These are phyloP conservation scores for Microbotryum scabiosae DNA, from an alignment of 1,284 basidiomycete species.

Conservation along the genomic window DNA sequence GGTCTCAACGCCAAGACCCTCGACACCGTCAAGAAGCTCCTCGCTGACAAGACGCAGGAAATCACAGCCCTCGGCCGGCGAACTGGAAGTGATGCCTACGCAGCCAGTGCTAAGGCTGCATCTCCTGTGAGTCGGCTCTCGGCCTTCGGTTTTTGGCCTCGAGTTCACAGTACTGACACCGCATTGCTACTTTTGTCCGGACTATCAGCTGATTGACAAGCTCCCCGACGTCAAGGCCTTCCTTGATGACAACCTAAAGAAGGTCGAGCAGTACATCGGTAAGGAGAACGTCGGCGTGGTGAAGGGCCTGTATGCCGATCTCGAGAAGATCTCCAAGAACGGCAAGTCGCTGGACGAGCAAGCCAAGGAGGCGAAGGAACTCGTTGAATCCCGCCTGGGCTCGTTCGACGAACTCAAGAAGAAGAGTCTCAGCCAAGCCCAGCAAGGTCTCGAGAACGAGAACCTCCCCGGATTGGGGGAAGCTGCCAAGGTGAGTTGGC, in stretches of 20 bases:
- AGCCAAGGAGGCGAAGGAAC: slow-evolving; percentile 44
- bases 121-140: slow-evolving; percentile 14
- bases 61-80: slow-evolving; percentile 25
- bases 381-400: slow-evolving; percentile 43
- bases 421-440: slow-evolving; percentile 36
- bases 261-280: slow-evolving; percentile 22
- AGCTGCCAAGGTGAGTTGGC: slow-evolving; percentile 23
- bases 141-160: neutral
- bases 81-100: slow-evolving; percentile 32
- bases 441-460: slow-evolving; percentile 36
- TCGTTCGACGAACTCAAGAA: slow-evolving; percentile 41
- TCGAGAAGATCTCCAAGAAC: slow-evolving; percentile 34
- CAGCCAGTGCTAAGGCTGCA: slow-evolving; percentile 24
- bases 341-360: slow-evolving; percentile 44
- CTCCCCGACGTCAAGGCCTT: slow-evolving; percentile 33
- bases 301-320: slow-evolving; percentile 30
- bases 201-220: slow-evolving; percentile 24
- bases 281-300: slow-evolving; percentile 33
- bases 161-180: neutral
- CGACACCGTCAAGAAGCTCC: slow-evolving; percentile 28
- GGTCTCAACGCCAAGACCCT: slow-evolving; percentile 31
- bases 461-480: slow-evolving; percentile 24
- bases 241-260: slow-evolving; percentile 22
- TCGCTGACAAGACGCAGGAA: slow-evolving; percentile 28
- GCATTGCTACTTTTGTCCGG: neutral